Base-by-base conservation (phyloP, 352 stramenopile species). In the Saprolegnia parasitica region DNA sequence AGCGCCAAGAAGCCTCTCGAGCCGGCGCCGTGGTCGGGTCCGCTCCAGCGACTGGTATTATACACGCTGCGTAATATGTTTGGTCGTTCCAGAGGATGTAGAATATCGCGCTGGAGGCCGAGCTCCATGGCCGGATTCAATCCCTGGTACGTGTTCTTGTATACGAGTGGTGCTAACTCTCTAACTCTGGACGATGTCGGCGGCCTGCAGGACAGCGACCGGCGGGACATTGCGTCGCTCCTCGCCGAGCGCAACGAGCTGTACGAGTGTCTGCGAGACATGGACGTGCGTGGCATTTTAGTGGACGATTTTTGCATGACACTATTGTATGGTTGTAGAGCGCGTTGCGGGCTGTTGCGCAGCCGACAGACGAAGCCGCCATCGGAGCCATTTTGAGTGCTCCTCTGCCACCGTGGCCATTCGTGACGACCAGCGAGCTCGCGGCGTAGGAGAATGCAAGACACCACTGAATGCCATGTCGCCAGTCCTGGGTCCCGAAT, bases 71-170 rank as follows among this genome's bases (percentile, higher is more conserved):
- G 24, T 18, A 21, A 5, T 32, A 20, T 29, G 42, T 42, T 67
- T 9, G 32, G 67, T 67, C 4, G 10, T 57, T 56, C 13, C 8
- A n/a, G 49, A 49, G 56, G 37, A 18, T 66, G 15, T 66, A 78
- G 74, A 78, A 74, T 26, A 58, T 72, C 0, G 47, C 57, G 5
- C 65, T 78, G 5, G 56, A 68, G 0, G 40, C 66, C 8, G 72
- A 78, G 24, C 55, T 78, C 0, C 37, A 57, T 18, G 74, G 71
- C n/a, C 62, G 74, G 1, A 66, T 72, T 10, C 16, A 70, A 39
- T 67, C 73, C 49, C 21, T 78, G 40, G 74, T 78, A 40, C 9
- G 57, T 67, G 18, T 40, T 35, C 29, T 35, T 35, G 29, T 6
- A n/a, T n/a, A n/a, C n/a, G n/a, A n/a, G 15, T 40, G 21, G 6